phyloP scores from a whole-genome alignment of 192 early-diverging fungal genomes.

The Diversispora epigaea region DNA sequence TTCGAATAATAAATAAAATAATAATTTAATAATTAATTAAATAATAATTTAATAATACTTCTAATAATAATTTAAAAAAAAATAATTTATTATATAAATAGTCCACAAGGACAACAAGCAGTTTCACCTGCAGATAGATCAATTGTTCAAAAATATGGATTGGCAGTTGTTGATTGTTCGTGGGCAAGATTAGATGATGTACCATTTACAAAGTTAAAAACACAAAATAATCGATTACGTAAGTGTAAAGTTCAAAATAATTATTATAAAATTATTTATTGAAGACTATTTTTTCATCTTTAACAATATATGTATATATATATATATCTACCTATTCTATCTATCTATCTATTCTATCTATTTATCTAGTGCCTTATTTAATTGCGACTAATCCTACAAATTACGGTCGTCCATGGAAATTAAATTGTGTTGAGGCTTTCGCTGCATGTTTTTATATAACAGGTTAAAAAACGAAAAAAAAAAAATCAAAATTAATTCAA shows the following conservation, averaged over 20 bases:
- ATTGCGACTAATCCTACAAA: constrained; percentile 97
- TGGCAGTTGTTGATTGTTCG: constrained; percentile 95
- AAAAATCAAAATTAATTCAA: too few relatives aligned
- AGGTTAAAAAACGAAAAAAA: constrained; percentile 56
- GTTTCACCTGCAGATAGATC: constrained; percentile 84
- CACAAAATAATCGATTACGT: constrained; percentile 82
- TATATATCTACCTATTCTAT: not conserved
- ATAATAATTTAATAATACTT: too few relatives aligned
- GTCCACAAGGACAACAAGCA: constrained; percentile 81
- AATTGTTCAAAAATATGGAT: constrained; percentile 73
- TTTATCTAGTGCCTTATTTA: constrained; percentile 82
- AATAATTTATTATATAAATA: constrained; percentile 25
- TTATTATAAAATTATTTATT: not conserved
- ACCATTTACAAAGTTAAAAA: constrained; percentile 85
- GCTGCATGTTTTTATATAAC: constrained; percentile 92
- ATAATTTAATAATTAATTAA: too few relatives aligned
- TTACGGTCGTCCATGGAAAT: constrained; percentile 92
- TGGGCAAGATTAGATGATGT: constrained; percentile 96
- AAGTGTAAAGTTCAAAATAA: constrained; percentile 33
- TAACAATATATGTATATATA: too few relatives aligned
- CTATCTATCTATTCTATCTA: not conserved
- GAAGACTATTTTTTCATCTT: too few relatives aligned
- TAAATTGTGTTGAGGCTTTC: constrained; percentile 97
- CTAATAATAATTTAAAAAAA: not conserved
- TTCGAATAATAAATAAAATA: too few relatives aligned